These are phyloP conservation scores for Cucurbita maxima DNA, from an alignment of 306 rosid genomes.

Conservation along the genomic window DNA sequence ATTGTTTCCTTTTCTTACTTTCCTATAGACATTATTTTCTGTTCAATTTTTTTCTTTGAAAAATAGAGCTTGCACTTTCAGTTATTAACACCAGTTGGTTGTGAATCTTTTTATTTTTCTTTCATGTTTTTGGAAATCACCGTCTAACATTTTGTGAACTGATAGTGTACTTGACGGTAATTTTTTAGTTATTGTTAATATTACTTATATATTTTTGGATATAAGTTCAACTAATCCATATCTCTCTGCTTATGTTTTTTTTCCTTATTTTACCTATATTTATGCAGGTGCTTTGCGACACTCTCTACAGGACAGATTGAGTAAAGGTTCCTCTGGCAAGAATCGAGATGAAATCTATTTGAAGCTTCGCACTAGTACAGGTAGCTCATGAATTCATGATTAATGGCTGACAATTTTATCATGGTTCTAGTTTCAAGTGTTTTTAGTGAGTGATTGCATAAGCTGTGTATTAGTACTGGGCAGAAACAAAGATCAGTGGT, in stretches of 20 bases:
- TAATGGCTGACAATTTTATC: neutral
- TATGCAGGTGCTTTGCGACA: constrained; percentile 79
- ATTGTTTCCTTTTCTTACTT: neutral
- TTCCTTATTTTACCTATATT: neutral
- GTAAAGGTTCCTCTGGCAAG: constrained; percentile 60
- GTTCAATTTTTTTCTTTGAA: neutral
- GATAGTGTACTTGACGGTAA: neutral
- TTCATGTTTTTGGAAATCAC: neutral
- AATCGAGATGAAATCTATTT: constrained; percentile 70
- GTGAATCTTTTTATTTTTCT: neutral
- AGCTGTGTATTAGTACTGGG: no score
- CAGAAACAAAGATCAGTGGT: no score
- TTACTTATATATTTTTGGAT: no score
- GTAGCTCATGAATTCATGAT: constrained; percentile 26
- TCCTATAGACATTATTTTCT: neutral
- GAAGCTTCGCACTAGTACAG: constrained; percentile 87
- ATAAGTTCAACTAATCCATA: neutral
- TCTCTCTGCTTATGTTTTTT: neutral
- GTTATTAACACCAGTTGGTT: neutral
- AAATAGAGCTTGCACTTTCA: neutral
- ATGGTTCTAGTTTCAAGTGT: neutral
- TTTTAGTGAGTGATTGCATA: no score
- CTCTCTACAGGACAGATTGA: constrained; percentile 82
- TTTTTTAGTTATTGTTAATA: neutral
- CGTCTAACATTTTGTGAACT: neutral